Evolutionary conservation across 23 red algal genomes (phyloP), one percentile per base, ranked within the genome.

Genomic region (Chondrus crispus): DNA sequence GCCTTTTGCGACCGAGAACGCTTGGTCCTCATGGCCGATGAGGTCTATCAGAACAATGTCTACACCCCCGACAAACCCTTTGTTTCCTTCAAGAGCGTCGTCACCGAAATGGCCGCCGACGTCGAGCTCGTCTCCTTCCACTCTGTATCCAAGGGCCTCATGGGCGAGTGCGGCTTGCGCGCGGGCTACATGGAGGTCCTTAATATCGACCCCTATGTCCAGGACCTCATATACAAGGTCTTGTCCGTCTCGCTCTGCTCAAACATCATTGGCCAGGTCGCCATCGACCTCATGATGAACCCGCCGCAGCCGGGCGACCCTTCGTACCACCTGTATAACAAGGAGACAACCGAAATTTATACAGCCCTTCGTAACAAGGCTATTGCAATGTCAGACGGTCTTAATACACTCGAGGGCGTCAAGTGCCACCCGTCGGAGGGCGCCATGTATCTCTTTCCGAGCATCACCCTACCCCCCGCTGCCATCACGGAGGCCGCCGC

Each of bases 371-470:
- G 60, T 43, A 55, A 85, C 12, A 90, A 93, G 41, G 87, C 91
- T 46, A 44, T 50, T 19, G 86, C 60, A 60, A 52, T 99, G 16
- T 89, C 81, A 30, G 20, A 74, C 3, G 94, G 68, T 30, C 75
- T 99, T 4, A 95, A 93, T 53, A 83, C 82, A 38, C 72, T 99
- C 37, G 84, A 80, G 28, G 93, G 94, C 5, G 94, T 96, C 32
- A 73, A 72, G 8, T 99, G 97, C 88, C 95, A 94, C 62, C 41
- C 60, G 13, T 80, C 78, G 24, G 81, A 96, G 89, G 93, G 93
- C 20, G 94, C 97, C 28, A 96, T 99, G 97, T 99, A 99, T 62
- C 91, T 93, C 28, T 99, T 99, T 91, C 97, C 97, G 53, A 0
- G 62, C 37, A 90, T 99, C 51, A 43, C 39, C 26, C 53, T 99